Evolutionary conservation across 352 stramenopile genomes (phyloP).

Genomic region (Phytophthora fragariaefolia): DNA sequence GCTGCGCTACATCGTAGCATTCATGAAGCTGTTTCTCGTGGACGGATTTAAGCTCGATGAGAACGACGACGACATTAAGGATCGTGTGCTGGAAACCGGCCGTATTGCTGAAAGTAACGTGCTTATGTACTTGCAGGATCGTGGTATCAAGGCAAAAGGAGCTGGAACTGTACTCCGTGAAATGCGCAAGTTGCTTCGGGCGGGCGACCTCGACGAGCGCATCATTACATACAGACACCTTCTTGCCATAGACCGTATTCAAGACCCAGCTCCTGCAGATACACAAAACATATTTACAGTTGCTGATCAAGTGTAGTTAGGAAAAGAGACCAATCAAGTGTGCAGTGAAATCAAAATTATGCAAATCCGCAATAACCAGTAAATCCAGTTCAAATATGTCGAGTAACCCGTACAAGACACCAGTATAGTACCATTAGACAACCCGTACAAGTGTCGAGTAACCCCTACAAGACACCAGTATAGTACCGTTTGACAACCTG

Average conservation of each 20-base stretch:
- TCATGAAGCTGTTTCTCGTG: slow-evolving; percentile 27
- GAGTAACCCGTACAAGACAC: too few species aligned
- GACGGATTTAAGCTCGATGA: slow-evolving; percentile 8
- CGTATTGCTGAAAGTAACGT: neutral
- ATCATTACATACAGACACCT: neutral
- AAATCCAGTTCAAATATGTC: too few species aligned
- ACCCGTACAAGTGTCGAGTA: too few species aligned
- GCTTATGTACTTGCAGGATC: neutral
- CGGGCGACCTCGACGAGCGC: neutral
- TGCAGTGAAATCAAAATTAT: too few species aligned
- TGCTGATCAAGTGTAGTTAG: neutral
- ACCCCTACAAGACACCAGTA: too few species aligned
- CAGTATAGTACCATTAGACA: too few species aligned
- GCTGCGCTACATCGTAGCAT: slow-evolving; percentile 8
- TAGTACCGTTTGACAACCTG: too few species aligned
- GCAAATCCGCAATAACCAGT: too few species aligned
- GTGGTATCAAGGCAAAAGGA: neutral
- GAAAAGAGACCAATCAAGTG: neutral
- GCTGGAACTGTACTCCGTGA: neutral
- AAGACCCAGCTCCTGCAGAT: neutral
- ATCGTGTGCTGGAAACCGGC: slow-evolving; percentile 2
- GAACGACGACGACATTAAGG: neutral
- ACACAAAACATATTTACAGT: neutral
- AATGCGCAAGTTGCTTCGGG: neutral
- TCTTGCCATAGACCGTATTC: neutral